phyloP scores from a whole-genome alignment of 495 filamentous ascomycete genomes.

The Xylaria palmicola region DNA sequence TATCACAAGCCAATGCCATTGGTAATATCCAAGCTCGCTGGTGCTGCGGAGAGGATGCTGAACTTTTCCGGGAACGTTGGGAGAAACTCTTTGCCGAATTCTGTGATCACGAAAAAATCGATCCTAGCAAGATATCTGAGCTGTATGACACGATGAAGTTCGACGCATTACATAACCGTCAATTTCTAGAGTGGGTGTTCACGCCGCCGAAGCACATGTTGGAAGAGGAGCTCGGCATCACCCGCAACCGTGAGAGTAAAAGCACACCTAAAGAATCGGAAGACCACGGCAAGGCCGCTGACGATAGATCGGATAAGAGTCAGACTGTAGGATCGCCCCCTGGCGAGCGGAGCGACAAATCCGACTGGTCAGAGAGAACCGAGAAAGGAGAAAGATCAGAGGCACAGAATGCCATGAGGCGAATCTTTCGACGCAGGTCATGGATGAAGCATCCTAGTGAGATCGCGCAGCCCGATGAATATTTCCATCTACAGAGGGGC shows the following conservation, averaged over 20 bases:
- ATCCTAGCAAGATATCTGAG: constrained; percentile 96
- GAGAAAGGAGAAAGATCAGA: constrained; percentile 27
- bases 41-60: constrained; percentile 95
- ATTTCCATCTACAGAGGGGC: constrained; percentile 84
- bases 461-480: constrained; percentile 58
- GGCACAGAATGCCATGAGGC: constrained; percentile 43
- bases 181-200: constrained; percentile 97
- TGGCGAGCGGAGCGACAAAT: constrained; percentile 25
- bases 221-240: constrained; percentile 58
- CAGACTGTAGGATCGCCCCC: constrained; percentile 21
- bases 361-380: constrained; percentile 24
- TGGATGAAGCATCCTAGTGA: constrained; percentile 46
- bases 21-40: constrained; percentile 80
- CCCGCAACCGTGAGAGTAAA: constrained; percentile 38
- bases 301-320: constrained; percentile 38
- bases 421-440: constrained; percentile 52
- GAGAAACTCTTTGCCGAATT: constrained; percentile 98
- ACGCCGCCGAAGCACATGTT: constrained; percentile 71
- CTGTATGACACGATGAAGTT: constrained; percentile 99
- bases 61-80: constrained; percentile 94
- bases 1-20: constrained; percentile 58
- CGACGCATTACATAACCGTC: constrained; percentile 93
- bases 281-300: constrained; percentile 26
- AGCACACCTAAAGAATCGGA: constrained; percentile 33
- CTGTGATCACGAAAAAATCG: constrained; percentile 93